A percentile compares a stretch with the other conserved stretches of the same genome.
Evolutionary conservation across 164 flowering plant genomes (phyloP).

Genomic region (Liriodendron chinense): DNA sequence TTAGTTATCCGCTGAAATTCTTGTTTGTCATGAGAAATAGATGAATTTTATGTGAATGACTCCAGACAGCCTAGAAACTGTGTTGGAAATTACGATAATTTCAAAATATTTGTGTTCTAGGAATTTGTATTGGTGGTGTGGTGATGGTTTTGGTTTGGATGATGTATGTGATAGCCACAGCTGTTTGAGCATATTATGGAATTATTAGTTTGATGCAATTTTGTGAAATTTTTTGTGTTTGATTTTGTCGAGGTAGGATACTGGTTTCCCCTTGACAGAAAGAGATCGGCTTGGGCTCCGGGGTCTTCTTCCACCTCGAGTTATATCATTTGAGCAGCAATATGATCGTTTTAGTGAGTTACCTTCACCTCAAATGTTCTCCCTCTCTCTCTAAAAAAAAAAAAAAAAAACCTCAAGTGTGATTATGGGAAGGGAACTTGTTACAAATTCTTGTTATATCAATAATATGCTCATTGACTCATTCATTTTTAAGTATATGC

Average conservation of each 20-base stretch:
- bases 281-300: conserved; percentile 98
- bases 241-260: conserved; percentile 59
- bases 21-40: not conserved
- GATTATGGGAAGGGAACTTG: not conserved
- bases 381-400: not conserved
- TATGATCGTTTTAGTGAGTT: conserved; percentile 92
- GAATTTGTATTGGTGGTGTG: not conserved
- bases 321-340: conserved; percentile 93
- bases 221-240: not conserved
- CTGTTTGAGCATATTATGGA: not conserved
- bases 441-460: not conserved
- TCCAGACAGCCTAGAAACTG: not conserved
- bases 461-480: not conserved
- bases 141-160: not conserved
- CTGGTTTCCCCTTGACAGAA: conserved; percentile 93
- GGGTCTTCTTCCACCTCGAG: conserved; percentile 96
- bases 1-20: not conserved
- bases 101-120: not conserved
- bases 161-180: not conserved
- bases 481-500: not conserved
- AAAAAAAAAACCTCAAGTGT: not conserved
- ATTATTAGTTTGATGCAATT: not conserved
- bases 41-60: not conserved
- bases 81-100: not conserved
- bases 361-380: not conserved